Evolutionary conservation across 306 rosid species (phyloP).

Genomic region (Benincasa hispida): DNA sequence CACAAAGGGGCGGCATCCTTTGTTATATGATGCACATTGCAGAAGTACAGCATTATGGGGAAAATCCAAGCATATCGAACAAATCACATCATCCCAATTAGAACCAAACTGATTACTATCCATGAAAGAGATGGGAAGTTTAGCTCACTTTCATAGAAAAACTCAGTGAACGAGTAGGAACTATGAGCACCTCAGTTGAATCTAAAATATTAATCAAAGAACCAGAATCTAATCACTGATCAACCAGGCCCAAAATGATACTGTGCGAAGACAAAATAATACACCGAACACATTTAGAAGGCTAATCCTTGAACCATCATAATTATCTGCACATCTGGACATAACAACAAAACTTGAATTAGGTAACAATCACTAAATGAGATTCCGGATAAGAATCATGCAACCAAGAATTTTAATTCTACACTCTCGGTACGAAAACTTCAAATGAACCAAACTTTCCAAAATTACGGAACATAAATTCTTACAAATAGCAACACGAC

Average conservation of each 20-base stretch:
- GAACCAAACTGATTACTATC: slow-evolving; percentile 36
- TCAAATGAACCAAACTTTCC: not conserved
- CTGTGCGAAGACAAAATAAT: not conserved
- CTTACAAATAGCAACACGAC: not conserved
- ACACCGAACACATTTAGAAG: not conserved
- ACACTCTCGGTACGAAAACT: not conserved
- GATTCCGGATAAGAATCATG: not conserved
- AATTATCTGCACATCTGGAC: not conserved
- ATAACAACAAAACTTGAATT: not conserved
- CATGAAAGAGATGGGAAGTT: slow-evolving; percentile 11
- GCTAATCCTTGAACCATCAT: not conserved
- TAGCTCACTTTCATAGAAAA: slow-evolving; percentile 10
- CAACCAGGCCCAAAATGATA: not conserved
- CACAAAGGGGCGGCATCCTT: slow-evolving; percentile 80
- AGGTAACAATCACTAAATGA: not conserved
- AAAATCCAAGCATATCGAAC: slow-evolving; percentile 91
- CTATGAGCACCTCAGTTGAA: not conserved
- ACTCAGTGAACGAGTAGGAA: slow-evolving; percentile 16
- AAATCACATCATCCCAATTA: slow-evolving; percentile 59
- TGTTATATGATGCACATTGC: slow-evolving; percentile 67
- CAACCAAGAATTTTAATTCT: not conserved
- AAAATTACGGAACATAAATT: not conserved
- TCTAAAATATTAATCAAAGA: not conserved
- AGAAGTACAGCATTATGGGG: slow-evolving; percentile 90
- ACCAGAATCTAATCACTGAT: not conserved